Base-by-base conservation (phyloP, 1,284 basidiomycete species). In the Ceratorhiza oryzae-sativae region DNA sequence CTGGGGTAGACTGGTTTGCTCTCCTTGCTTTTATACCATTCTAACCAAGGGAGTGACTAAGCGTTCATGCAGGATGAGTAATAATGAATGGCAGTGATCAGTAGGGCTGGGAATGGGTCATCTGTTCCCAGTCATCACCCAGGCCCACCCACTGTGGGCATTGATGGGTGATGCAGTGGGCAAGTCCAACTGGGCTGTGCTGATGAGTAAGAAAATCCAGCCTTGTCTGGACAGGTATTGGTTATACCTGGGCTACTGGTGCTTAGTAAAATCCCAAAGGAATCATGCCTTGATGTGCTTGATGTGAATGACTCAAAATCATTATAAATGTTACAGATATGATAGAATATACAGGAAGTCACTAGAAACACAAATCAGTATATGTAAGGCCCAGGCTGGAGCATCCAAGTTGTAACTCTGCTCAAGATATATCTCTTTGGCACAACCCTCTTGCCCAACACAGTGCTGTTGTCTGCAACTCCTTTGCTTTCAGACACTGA, bases 51-150 rank as follows among this genome's bases (percentile, higher is more conserved):
- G n/a, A n/a, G n/a, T n/a, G n/a, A n/a, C n/a, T n/a, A n/a, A n/a
- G n/a, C n/a, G n/a, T n/a, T n/a, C n/a, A n/a, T n/a, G n/a, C n/a
- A n/a, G n/a, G n/a, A n/a, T n/a, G n/a, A n/a, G n/a, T n/a, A n/a
- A n/a, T n/a, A n/a, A n/a, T n/a, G n/a, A n/a, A n/a, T n/a, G n/a
- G n/a, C n/a, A n/a, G n/a, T n/a, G n/a, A n/a, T n/a, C n/a, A n/a
- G n/a, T 61, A 61, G 59, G 59, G 59, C 39, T 20, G n/a, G 15
- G 36, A n/a, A 61, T 42, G 59, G 59, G 59, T 23, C 20, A 20
- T 12, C 59, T 10, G 39, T 15, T 15, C 59, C 59, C 59, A 20
- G 59, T 36, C 36, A 45, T 45, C 25, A 27, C 59, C 59, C 59
- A 25, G 13, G n/a, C 3, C n/a, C 30, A 10, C 20, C 59, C 59